Conservation (phyloP, 768 basidiomycete species). For the Cystobasidiopsis lactophilus region DNA sequence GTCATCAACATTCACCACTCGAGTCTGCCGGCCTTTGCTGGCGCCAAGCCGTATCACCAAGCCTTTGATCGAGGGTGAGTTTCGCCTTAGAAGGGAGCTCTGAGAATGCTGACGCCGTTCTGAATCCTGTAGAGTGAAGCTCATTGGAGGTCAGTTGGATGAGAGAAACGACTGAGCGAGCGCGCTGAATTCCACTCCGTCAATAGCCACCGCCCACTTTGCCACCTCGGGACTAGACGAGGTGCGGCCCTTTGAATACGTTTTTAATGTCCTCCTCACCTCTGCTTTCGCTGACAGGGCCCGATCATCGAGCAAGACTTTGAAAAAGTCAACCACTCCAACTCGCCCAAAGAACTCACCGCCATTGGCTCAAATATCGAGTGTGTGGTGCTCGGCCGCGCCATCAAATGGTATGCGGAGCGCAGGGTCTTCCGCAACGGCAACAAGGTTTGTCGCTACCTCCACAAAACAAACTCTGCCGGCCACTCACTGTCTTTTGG, state of each 20-base stretch:
- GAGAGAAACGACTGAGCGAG: too few species aligned
- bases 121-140: too few species aligned
- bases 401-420: conserved; percentile 2
- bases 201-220: background rate
- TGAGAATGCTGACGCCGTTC: background rate
- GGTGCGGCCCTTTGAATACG: background rate
- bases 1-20: too few species aligned
- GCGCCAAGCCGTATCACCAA: conserved; percentile 3
- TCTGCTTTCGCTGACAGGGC: background rate
- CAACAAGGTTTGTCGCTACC: too few species aligned
- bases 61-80: background rate
- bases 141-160: too few species aligned
- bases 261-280: background rate
- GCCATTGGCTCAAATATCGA: background rate
- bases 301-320: conserved; percentile 4
- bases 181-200: too few species aligned
- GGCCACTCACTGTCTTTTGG: too few species aligned
- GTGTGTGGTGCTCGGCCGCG: background rate
- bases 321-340: background rate
- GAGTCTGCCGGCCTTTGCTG: background rate
- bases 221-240: background rate
- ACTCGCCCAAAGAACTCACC: background rate
- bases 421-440: background rate
- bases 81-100: background rate
- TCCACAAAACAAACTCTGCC: too few species aligned